These are phyloP conservation scores for Hypomontagnella submonticulosa DNA, from an alignment of 495 filamentous ascomycete species.

Conservation along the genomic window DNA sequence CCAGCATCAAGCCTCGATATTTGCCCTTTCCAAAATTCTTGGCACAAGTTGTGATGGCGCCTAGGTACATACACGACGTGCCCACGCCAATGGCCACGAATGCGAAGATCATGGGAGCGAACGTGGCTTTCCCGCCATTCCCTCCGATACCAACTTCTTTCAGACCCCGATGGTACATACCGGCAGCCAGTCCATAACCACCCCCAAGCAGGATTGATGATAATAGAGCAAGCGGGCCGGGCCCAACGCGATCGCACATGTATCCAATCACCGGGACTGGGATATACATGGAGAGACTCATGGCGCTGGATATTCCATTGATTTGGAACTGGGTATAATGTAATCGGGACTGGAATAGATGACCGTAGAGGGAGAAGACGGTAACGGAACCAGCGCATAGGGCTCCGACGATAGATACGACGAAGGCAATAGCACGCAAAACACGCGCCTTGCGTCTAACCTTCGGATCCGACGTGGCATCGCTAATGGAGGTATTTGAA, in stretches of 20 bases:
- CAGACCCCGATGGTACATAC: slow-evolving; percentile 72
- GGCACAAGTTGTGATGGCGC: slow-evolving; percentile 89
- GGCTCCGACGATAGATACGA: slow-evolving; percentile 56
- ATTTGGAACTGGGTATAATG: slow-evolving; percentile 90
- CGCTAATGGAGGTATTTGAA: slow-evolving; percentile 50
- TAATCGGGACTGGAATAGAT: slow-evolving; percentile 82
- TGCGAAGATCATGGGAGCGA: slow-evolving; percentile 82
- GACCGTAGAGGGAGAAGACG: slow-evolving; percentile 91
- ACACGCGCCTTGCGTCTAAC: slow-evolving; percentile 42
- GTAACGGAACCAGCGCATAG: slow-evolving; percentile 87
- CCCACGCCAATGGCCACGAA: slow-evolving; percentile 84
- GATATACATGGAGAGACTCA: slow-evolving; percentile 87
- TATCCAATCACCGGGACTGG: slow-evolving; percentile 90
- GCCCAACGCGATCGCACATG: slow-evolving; percentile 87
- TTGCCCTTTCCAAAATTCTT: slow-evolving; percentile 95
- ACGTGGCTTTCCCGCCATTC: slow-evolving; percentile 64
- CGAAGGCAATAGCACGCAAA: slow-evolving; percentile 53
- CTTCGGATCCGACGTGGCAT: slow-evolving; percentile 43
- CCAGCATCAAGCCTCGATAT: slow-evolving; percentile 88
- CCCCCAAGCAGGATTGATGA: slow-evolving; percentile 77
- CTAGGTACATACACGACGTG: slow-evolving; percentile 87
- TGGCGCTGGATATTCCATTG: slow-evolving; percentile 86
- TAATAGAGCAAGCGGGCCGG: slow-evolving; percentile 76
- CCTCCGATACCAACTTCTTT: slow-evolving; percentile 62
- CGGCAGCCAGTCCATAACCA: slow-evolving; percentile 86